Base-by-base conservation (phyloP, 768 basidiomycete genomes). In the Trametopsis cervina region DNA sequence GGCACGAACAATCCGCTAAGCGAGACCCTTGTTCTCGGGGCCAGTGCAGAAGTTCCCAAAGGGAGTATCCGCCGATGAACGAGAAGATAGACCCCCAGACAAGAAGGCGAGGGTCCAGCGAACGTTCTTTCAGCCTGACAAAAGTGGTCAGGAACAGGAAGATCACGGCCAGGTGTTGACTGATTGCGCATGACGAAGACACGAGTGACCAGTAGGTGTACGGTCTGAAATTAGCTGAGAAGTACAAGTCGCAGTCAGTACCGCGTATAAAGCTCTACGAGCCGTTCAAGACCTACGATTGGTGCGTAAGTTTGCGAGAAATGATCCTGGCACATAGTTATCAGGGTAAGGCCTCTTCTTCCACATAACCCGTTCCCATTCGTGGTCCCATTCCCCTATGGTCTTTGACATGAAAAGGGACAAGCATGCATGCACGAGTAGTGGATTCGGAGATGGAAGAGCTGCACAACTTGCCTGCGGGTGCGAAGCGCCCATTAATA, bases 111-210 rank as follows among this genome's bases (percentile, higher is more conserved):
- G 90, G 81, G 57, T 89, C 83, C 38, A 91, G 68, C 12, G 69
- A 63, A 27, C 71, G 69, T 59, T 81, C 76, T 53, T 81, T 78
- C 18, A 94, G 72, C 42, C 75, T 73, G 40, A 82, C 78, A 65
- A 95, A 97, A 54, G 87, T 73, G 18, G 82, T 77, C 27, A 96
- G 67, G 68, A 96, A 93, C 42, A 88, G 67, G 63, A 88, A 85
- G 44, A 89, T 83, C 25, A 80, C 78, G 9, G 83, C 80, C 36
- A 94, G 66, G 62, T 94, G 91, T 61, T 94, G 90, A 21, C 87
- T 87, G 53, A 97, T 80, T 2, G 89, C 72, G 52, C 78, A 85
- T 20, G 85, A 78, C 6, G 81, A 70, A 35, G 80, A 56, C 15
- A 90, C 85, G 37, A 93, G 64, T 15, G 80, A 75, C 74, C 78